These are phyloP conservation scores for Rubroboletus pulcherrimus DNA, from an alignment of 768 basidiomycete species.

Conservation along the genomic window DNA sequence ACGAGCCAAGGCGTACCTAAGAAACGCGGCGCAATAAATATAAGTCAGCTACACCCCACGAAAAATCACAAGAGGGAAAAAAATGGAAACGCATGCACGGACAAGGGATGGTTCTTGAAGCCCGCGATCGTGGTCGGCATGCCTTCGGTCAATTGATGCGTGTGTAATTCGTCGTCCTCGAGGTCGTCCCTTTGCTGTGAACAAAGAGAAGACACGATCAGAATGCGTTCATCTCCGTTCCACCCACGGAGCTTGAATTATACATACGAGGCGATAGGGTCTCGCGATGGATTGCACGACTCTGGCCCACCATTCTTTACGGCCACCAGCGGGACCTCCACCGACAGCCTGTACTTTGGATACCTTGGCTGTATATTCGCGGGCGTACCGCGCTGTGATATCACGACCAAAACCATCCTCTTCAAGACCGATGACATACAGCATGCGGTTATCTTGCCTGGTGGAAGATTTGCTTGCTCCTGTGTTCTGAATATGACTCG, in stretches of 20 bases:
- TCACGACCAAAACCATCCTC: conserved; percentile 93
- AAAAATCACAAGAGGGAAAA: conserved; percentile 24
- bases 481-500: conserved; percentile 37
- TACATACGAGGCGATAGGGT: conserved; percentile 76
- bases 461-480: conserved; percentile 12
- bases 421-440: conserved; percentile 91
- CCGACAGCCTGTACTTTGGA: conserved; percentile 72
- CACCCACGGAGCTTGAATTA: conserved; percentile 12
- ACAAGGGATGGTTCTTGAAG: conserved; percentile 96
- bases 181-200: conserved; percentile 83
- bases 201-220: conserved; percentile 3
- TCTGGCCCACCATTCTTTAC: conserved; percentile 82
- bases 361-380: conserved; percentile 74
- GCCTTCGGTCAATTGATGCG: conserved; percentile 75
- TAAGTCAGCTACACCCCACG: background rate
- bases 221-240: conserved; percentile 18
- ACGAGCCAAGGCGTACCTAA: conserved; percentile 77
- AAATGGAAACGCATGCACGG: conserved; percentile 2
- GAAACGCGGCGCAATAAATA: conserved; percentile 1
- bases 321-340: conserved; percentile 45
- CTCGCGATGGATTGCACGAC: conserved; percentile 61
- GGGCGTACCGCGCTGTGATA: conserved; percentile 86
- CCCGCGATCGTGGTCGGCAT: conserved; percentile 90
- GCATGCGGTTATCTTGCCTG: conserved; percentile 72
- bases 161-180: conserved; percentile 86